A percentile compares a stretch with the other conserved stretches of the same genome.
phyloP scores from a whole-genome alignment of 2,329 filamentous ascomycete species.

The Pseudogymnoascus sp. region DNA sequence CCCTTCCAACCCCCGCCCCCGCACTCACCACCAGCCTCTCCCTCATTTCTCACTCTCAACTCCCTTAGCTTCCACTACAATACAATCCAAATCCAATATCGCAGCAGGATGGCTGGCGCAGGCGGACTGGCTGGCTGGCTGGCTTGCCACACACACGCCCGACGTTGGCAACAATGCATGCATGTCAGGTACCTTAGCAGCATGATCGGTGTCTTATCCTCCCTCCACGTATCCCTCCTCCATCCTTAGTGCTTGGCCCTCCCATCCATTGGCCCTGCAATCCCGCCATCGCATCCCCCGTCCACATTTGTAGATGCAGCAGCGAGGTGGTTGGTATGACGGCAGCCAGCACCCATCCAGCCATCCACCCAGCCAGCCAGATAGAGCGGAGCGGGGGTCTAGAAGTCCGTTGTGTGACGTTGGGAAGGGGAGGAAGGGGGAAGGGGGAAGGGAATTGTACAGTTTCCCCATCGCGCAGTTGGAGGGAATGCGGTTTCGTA shows the following conservation, averaged over 20 bases:
- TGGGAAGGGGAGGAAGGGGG: neutral
- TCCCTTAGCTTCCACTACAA: too few relatives aligned
- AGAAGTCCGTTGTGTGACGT: neutral
- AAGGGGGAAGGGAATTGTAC: neutral
- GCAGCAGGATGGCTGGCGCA: neutral
- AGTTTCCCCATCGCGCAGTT: neutral
- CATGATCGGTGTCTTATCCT: conserved; percentile 9
- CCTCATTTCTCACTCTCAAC: neutral
- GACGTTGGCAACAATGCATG: neutral
- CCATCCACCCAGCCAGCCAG: too few relatives aligned
- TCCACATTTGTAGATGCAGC: neutral
- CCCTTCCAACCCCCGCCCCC: neutral
- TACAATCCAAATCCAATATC: too few relatives aligned
- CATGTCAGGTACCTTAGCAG: conserved; percentile 1
- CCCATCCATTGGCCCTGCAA: neutral
- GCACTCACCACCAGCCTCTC: neutral
- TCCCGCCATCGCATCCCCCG: neutral
- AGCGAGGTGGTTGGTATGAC: neutral
- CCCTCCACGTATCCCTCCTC: neutral
- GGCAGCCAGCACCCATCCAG: neutral
- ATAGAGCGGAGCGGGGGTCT: neutral
- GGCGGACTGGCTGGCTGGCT: neutral
- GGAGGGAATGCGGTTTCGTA: neutral
- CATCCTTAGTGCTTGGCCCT: neutral
- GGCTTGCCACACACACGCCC: neutral